Base-by-base conservation (phyloP, 2,329 filamentous ascomycete species). In the Epichloe glyceriae region DNA sequence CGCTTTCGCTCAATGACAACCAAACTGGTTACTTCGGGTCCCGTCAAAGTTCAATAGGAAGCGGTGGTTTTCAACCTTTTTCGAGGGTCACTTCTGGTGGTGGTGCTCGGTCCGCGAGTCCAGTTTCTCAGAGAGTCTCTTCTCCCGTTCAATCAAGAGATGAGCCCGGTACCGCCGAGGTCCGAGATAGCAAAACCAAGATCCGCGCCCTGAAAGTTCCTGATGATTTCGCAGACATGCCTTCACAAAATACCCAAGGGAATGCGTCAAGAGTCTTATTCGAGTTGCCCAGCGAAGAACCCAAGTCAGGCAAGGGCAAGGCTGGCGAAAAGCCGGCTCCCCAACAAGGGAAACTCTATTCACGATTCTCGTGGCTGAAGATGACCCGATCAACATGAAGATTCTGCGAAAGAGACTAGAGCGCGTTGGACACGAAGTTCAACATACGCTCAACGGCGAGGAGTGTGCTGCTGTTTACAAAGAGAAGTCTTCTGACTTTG, bases 351-450 rank as follows among this genome's bases (percentile, higher is more conserved):
- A 55, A 12, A 53, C 40, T 10, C 51, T 49, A 38, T 70, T 88
- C 56, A 73, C 76, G 17, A 80, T 94, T 2, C 72, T 95, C 20
- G 80, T 95, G 37, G 89, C 89, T 0, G 89, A 95, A 61, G 89
- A 95, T 57, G 88, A 95, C 58, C 87, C 88, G 0, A 82, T 94
- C 57, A 95, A 95, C 58, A 86, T 86, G 66, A 85, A 82, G 53
- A 86, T 95, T 41, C 70, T 95, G 40, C 79, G 81, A 59, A 94
- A 94, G 60, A 73, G 89, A 12, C 66, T 95, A 3, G 85, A 93
- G 61, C 89, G 86, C 60, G 67, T 80, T 1, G 85, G 86, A 0
- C 86, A 95, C 56, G 67, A 75, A 1, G 84, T 93, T 0, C 70
- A 76, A 37, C 74, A 90, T 56, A 87, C 87, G 0, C 75, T 85